phyloP scores from a whole-genome alignment of 2,329 filamentous ascomycete species.

The Arthroderma sp. region DNA sequence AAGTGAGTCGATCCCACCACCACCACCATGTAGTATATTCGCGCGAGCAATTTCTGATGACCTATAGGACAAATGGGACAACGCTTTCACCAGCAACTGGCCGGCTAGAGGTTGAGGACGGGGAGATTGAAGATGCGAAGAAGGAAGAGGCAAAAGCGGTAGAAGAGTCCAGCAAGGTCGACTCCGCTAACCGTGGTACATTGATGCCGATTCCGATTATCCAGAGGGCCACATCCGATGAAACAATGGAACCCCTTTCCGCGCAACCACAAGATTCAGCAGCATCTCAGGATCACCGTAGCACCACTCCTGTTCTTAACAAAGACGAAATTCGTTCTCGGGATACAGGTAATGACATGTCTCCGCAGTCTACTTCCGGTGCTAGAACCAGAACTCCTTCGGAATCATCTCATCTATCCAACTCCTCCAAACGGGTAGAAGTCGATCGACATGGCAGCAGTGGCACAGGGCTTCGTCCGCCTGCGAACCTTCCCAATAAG shows the following conservation, averaged over 20 bases:
- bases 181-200: neutral
- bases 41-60: constrained; percentile 16
- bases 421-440: constrained; percentile 31
- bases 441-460: constrained; percentile 22
- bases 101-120: constrained; percentile 34
- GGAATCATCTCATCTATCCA: constrained; percentile 22
- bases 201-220: neutral
- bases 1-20: constrained; percentile 25
- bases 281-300: neutral
- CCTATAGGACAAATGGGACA: constrained; percentile 21
- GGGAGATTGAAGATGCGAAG: constrained; percentile 37
- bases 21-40: neutral
- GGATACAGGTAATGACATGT: constrained; percentile 1
- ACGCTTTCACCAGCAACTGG: constrained; percentile 18
- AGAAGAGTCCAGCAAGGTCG: neutral
- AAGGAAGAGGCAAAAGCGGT: constrained; percentile 23
- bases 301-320: neutral
- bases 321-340: constrained; percentile 3
- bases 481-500: constrained; percentile 27
- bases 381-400: constrained; percentile 13
- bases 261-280: neutral
- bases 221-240: neutral
- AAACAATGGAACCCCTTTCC: neutral
- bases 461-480: constrained; percentile 21
- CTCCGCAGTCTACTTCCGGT: neutral